phyloP scores from a whole-genome alignment of 257 asterid genomes.

The Fraxinus americana region DNA sequence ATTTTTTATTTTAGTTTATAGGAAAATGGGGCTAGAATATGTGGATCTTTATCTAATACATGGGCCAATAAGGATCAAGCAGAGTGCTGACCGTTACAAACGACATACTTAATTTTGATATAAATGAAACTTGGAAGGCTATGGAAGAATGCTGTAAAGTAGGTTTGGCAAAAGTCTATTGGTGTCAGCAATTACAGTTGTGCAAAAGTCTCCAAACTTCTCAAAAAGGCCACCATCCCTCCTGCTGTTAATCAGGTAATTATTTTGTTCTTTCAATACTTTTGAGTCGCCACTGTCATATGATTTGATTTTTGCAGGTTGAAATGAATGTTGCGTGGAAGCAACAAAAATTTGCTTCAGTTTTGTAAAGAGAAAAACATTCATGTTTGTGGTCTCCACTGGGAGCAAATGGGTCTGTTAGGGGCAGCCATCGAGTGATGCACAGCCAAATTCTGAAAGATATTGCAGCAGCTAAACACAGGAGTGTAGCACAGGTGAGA shows the following conservation, averaged over 20 bases:
- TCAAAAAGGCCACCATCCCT: conserved; percentile 39
- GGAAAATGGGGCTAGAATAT: conserved; percentile 45
- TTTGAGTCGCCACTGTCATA: too few species aligned
- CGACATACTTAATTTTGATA: conserved; percentile 41
- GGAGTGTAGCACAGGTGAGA: conserved; percentile 48
- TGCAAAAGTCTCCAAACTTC: conserved; percentile 40
- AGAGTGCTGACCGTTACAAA: neutral
- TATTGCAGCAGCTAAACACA: conserved; percentile 41
- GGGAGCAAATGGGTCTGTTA: conserved; percentile 41
- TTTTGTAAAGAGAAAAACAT: conserved; percentile 44
- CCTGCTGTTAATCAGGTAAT: conserved; percentile 56
- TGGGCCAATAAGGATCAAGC: conserved; percentile 42
- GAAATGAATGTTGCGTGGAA: conserved; percentile 68
- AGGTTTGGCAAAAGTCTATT: conserved; percentile 59
- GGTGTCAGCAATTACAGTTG: conserved; percentile 65
- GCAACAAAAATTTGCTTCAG: conserved; percentile 42
- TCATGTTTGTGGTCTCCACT: conserved; percentile 51
- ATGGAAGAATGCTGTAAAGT: conserved; percentile 51
- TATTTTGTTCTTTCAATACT: too few species aligned
- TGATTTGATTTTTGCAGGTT: conserved; percentile 32
- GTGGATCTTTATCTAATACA: conserved; percentile 63
- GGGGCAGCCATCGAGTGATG: conserved; percentile 53
- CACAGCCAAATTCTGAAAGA: conserved; percentile 35
- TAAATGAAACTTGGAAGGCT: conserved; percentile 52
- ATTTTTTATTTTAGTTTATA: too few species aligned